A percentile compares a stretch with the other conserved stretches of the same genome.
These are phyloP conservation scores for Nematodospora anomalae DNA, from an alignment of 1,139 yeast species.

Conservation along the genomic window DNA sequence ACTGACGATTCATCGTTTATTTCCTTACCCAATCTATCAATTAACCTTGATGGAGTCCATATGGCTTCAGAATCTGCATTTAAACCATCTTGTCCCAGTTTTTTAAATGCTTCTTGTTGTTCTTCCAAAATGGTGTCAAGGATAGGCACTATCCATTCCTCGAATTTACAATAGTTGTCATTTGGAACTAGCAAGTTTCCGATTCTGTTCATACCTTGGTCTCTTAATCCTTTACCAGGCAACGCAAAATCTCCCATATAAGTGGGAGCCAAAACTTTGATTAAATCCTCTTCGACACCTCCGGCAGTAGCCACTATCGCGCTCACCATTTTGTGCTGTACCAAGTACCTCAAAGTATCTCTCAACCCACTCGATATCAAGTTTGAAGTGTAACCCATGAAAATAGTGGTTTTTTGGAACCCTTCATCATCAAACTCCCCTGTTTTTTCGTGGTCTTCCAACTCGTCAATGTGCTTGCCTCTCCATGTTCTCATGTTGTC, in stretches of 20 bases:
- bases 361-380: constrained; percentile 92
- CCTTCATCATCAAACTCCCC: constrained; percentile 83
- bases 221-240: constrained; percentile 80
- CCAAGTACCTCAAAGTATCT: constrained; percentile 84
- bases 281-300: constrained; percentile 95
- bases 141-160: constrained; percentile 97
- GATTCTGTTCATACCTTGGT: constrained; percentile 94
- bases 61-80: constrained; percentile 46
- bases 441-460: constrained; percentile 67
- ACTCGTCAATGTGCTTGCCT: constrained; percentile 66
- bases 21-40: constrained; percentile 92
- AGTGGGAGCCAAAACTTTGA: constrained; percentile 94
- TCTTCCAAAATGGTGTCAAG: constrained; percentile 85
- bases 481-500: constrained; percentile 91
- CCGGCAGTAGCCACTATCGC: constrained; percentile 97
- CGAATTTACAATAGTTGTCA: constrained; percentile 95
- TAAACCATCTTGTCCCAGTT: constrained; percentile 60
- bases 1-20: constrained; percentile 93
- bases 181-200: constrained; percentile 96
- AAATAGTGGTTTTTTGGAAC: constrained; percentile 82
- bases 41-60: constrained; percentile 94
- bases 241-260: constrained; percentile 87
- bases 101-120: constrained; percentile 67
- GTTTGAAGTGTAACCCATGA: constrained; percentile 96
- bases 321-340: constrained; percentile 90